Conservation (phyloP, 768 basidiomycete species). For the Collybia mongolica region DNA sequence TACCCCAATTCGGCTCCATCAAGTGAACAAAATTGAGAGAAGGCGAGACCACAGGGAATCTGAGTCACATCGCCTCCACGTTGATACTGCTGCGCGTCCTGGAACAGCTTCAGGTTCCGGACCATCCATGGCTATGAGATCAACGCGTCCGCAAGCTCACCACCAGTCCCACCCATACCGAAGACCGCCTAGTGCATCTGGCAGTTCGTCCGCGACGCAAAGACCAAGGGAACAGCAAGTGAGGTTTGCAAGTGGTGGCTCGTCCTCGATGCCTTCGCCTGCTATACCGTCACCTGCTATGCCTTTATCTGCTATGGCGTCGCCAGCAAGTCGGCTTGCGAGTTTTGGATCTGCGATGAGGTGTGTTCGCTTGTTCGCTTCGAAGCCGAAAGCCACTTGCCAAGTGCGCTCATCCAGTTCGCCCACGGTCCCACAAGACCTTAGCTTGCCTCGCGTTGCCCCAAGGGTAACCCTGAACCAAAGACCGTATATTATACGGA, state of each 20-base stretch:
- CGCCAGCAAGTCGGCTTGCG: conserved; percentile 13
- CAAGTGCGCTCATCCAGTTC: conserved; percentile 14
- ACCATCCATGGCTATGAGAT: conserved; percentile 10
- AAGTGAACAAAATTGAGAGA: conserved; percentile 22
- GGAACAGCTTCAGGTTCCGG: conserved; percentile 1
- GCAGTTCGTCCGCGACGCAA: conserved; percentile 11
- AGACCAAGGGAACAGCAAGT: conserved; percentile 12
- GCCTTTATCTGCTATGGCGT: conserved; percentile 17
- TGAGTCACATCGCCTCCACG: too few species aligned
- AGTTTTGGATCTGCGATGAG: conserved; percentile 21
- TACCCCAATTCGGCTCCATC: conserved; percentile 29
- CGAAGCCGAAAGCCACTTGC: conserved; percentile 2
- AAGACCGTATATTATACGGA: conserved; percentile 48
- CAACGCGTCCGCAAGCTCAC: conserved; percentile 16
- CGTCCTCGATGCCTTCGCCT: conserved; percentile 13
- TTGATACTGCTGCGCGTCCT: too few species aligned
- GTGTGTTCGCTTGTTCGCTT: conserved; percentile 12
- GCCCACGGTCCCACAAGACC: conserved; percentile 14
- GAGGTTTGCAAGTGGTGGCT: conserved; percentile 17
- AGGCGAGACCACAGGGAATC: neutral
- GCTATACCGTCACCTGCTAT: conserved; percentile 21
- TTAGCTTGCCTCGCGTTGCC: conserved; percentile 12
- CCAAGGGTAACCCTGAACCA: conserved; percentile 7
- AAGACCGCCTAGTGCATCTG: conserved; percentile 20
- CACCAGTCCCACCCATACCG: conserved; percentile 25